Evolutionary conservation across 495 filamentous ascomycete genomes (phyloP).

Genomic region (Neurospora tetraspora): DNA sequence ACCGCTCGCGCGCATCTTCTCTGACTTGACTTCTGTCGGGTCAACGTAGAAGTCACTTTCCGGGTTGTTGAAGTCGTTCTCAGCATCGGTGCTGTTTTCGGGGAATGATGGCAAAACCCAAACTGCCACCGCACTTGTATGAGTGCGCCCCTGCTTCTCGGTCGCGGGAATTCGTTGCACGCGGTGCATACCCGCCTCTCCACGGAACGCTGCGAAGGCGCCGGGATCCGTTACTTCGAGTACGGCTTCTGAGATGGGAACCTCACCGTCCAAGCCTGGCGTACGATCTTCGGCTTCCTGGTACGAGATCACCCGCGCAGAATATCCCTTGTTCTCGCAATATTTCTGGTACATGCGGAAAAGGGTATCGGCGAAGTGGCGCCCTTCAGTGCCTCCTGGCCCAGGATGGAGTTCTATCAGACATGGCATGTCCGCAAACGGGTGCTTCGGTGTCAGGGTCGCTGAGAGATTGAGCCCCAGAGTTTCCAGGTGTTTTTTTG

Average conservation of each 20-base stretch:
- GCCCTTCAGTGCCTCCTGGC: conserved; percentile 86
- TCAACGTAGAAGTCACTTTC: conserved; percentile 84
- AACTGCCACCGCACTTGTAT: conserved; percentile 85
- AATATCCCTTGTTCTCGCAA: conserved; percentile 49
- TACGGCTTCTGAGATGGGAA: conserved; percentile 69
- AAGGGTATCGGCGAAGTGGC: conserved; percentile 77
- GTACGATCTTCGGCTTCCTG: conserved; percentile 39
- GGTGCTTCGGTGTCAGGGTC: conserved; percentile 75
- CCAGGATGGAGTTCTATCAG: conserved; percentile 87
- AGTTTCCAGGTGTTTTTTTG: conserved; percentile 44
- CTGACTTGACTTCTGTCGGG: conserved; percentile 71
- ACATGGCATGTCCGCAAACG: conserved; percentile 88
- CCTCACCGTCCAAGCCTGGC: conserved; percentile 45
- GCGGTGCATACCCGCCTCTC: conserved; percentile 87
- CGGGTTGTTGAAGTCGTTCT: conserved; percentile 65
- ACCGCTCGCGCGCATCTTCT: conserved; percentile 85
- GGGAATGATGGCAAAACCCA: conserved; percentile 83
- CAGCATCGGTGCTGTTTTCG: conserved; percentile 35
- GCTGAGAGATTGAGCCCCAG: conserved; percentile 58
- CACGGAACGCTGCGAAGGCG: conserved; percentile 69
- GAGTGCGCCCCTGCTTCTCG: conserved; percentile 79
- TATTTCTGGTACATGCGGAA: conserved; percentile 82
- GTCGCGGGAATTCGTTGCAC: conserved; percentile 90
- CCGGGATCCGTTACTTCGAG: conserved; percentile 71
- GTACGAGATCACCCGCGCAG: conserved; percentile 39